phyloP scores from a whole-genome alignment of 495 filamentous ascomycete species.

The Podospora comata region DNA sequence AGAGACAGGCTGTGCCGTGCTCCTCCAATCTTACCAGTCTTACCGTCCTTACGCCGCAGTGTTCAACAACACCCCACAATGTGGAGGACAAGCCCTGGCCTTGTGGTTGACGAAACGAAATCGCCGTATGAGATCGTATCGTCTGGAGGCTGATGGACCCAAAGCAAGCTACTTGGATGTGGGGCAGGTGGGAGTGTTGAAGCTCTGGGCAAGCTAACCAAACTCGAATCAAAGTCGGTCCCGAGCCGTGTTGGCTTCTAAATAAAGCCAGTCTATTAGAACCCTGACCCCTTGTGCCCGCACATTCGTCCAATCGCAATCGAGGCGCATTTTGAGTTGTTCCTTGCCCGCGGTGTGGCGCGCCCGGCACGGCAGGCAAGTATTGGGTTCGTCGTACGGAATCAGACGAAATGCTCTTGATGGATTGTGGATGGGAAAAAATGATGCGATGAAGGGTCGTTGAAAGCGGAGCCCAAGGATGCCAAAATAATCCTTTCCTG shows the following conservation, averaged over 20 bases:
- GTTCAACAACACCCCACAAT: neutral
- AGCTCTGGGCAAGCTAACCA: slow-evolving; percentile 7
- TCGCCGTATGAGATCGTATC: neutral
- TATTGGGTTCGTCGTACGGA: neutral
- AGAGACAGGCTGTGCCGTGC: neutral
- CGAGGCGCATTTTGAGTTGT: neutral
- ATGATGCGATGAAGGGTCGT: neutral
- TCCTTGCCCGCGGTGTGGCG: neutral
- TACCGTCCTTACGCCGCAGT: neutral
- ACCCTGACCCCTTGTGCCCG: neutral
- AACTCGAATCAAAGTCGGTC: slow-evolving; percentile 8
- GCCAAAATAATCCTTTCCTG: neutral
- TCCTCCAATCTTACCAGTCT: slow-evolving; percentile 5
- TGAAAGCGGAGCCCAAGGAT: neutral
- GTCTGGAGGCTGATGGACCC: neutral
- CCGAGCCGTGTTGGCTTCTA: slow-evolving; percentile 14
- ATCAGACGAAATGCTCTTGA: too few species aligned
- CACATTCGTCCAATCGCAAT: neutral
- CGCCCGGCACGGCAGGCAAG: neutral
- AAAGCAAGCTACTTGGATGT: neutral
- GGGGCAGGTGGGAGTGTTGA: neutral
- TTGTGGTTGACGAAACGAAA: neutral
- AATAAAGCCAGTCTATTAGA: slow-evolving; percentile 15
- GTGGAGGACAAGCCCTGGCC: too few species aligned
- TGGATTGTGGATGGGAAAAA: neutral